phyloP scores from a whole-genome alignment of 1,139 yeast genomes.

The Protomyces inundatus region DNA sequence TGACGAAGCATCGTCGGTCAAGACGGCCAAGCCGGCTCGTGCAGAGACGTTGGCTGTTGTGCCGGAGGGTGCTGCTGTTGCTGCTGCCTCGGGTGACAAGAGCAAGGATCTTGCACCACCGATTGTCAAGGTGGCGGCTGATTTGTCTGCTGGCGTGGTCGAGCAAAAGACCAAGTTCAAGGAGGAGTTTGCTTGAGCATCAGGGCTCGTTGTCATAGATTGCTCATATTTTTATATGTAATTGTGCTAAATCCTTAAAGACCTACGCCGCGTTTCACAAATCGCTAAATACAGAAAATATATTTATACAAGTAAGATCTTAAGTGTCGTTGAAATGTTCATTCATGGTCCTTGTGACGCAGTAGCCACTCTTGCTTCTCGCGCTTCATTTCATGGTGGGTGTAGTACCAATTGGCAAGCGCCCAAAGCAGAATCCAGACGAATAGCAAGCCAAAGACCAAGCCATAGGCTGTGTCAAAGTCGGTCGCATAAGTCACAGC shows the following conservation, averaged over 20 bases:
- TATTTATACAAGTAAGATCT: no score
- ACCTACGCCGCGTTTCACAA: no score
- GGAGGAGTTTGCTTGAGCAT: slow-evolving; percentile 16
- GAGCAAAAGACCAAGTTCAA: slow-evolving; percentile 19
- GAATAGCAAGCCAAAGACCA: not conserved
- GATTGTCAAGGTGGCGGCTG: not conserved
- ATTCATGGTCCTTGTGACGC: not conserved
- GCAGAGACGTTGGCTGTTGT: not conserved
- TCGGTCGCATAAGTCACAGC: not conserved
- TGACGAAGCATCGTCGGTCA: slow-evolving; percentile 11
- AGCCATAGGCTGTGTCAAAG: not conserved
- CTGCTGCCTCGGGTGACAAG: not conserved
- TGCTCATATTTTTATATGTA: no score
- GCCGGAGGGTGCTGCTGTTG: not conserved
- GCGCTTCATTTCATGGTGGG: not conserved
- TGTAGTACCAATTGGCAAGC: not conserved
- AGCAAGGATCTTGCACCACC: slow-evolving; percentile 3
- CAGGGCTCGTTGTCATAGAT: no score
- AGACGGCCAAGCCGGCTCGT: slow-evolving; percentile 13
- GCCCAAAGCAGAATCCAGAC: not conserved
- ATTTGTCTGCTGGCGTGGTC: not conserved
- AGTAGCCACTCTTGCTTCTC: not conserved
- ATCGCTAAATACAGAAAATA: no score
- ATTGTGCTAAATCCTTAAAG: no score
- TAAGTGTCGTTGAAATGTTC: no score